A percentile compares a stretch with the other conserved stretches of the same genome.
Evolutionary conservation across 768 basidiomycete species (phyloP).

Genomic region (Mycena capillaripes): DNA sequence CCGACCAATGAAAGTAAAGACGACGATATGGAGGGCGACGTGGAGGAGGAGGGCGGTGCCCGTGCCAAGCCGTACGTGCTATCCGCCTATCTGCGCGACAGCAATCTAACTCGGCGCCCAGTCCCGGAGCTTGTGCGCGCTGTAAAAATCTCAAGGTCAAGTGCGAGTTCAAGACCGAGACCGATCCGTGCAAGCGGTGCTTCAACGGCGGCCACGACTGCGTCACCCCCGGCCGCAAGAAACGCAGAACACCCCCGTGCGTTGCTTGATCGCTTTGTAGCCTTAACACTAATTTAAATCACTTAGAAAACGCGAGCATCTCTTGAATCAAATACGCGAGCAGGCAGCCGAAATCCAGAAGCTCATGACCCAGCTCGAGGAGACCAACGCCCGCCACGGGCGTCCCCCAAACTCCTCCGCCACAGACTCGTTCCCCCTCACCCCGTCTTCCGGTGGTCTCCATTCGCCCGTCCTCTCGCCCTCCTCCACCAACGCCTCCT

Average conservation of each 20-base stretch:
- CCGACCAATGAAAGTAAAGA: slow-evolving; percentile 48
- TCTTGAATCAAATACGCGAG: slow-evolving; percentile 82
- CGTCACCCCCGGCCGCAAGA: slow-evolving; percentile 87
- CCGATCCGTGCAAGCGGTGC: slow-evolving; percentile 84
- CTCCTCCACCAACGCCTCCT: slow-evolving; percentile 45
- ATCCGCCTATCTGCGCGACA: background rate
- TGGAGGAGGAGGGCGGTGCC: slow-evolving; percentile 52
- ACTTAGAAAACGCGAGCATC: slow-evolving; percentile 81
- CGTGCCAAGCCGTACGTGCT: slow-evolving; percentile 59
- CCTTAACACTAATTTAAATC: slow-evolving; percentile 19
- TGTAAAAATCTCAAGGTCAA: slow-evolving; percentile 80
- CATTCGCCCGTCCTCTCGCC: slow-evolving; percentile 57
- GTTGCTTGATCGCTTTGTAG: slow-evolving; percentile 40
- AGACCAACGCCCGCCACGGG: slow-evolving; percentile 46
- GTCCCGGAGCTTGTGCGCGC: slow-evolving; percentile 75
- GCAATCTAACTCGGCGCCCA: slow-evolving; percentile 38
- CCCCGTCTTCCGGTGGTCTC: slow-evolving; percentile 45
- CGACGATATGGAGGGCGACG: slow-evolving; percentile 55
- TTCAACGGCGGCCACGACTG: slow-evolving; percentile 80
- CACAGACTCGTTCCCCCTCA: slow-evolving; percentile 39
- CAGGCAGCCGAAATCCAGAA: slow-evolving; percentile 81
- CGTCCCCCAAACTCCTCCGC: slow-evolving; percentile 34
- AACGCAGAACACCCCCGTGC: slow-evolving; percentile 84
- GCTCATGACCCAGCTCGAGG: slow-evolving; percentile 78
- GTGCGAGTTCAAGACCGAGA: slow-evolving; percentile 82